Conservation (phyloP, 2,329 filamentous ascomycete genomes). For the Colletotrichum tanaceti region DNA sequence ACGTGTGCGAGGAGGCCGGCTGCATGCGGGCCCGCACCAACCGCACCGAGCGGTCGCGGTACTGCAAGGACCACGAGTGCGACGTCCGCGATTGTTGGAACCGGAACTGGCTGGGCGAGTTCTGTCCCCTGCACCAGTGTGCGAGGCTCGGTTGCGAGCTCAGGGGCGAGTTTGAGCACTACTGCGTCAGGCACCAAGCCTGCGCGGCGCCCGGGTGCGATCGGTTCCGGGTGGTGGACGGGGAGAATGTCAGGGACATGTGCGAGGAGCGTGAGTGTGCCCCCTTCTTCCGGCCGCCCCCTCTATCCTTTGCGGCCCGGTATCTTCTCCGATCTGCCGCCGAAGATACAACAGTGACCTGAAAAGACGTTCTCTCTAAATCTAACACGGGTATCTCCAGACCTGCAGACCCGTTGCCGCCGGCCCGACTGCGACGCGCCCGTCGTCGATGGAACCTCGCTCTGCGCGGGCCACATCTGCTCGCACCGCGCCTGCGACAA, state of each 20-base stretch:
- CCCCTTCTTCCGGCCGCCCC: not conserved
- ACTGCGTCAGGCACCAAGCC: constrained; percentile 44
- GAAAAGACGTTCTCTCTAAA: not conserved
- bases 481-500: constrained; percentile 42
- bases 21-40: constrained; percentile 42
- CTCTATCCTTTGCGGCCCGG: too few species aligned
- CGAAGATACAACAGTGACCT: not conserved
- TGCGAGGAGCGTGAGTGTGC: constrained; percentile 45
- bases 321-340: too few species aligned
- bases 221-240: constrained; percentile 27
- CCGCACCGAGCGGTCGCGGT: constrained; percentile 20
- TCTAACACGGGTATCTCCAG: constrained; percentile 15
- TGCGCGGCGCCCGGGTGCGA: constrained; percentile 36
- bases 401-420: constrained; percentile 26
- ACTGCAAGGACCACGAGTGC: constrained; percentile 46
- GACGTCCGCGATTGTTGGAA: constrained; percentile 42
- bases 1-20: constrained; percentile 42
- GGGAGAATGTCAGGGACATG: constrained; percentile 35
- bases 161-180: constrained; percentile 32
- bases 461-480: constrained; percentile 45
- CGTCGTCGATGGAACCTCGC: constrained; percentile 27
- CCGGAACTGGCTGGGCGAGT: constrained; percentile 42
- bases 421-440: constrained; percentile 27
- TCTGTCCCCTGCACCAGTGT: constrained; percentile 47
- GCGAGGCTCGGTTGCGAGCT: constrained; percentile 45